These are phyloP conservation scores for Glycyrrhiza uralensis DNA, from an alignment of 306 rosid species.

Conservation along the genomic window DNA sequence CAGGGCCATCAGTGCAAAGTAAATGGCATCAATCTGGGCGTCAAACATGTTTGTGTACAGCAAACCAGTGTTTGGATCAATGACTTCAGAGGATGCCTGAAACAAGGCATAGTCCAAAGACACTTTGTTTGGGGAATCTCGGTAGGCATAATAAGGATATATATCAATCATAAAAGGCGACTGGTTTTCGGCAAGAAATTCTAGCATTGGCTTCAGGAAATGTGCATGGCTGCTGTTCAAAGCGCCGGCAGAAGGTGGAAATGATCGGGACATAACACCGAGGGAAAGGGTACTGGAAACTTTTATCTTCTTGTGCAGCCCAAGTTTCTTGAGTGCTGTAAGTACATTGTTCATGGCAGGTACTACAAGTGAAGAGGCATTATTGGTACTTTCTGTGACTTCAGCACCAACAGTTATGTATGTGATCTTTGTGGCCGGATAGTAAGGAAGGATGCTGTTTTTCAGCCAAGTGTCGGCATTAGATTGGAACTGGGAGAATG, in stretches of 20 bases:
- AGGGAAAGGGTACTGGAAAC: conserved; percentile 96
- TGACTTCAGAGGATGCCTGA: conserved; percentile 84
- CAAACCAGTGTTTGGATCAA: conserved; percentile 96
- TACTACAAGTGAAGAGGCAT: conserved; percentile 65
- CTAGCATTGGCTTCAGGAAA: conserved; percentile 88
- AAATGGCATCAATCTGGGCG: conserved; percentile 94
- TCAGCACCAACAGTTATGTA: conserved; percentile 93
- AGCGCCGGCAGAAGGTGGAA: conserved; percentile 98
- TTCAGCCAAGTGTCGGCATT: conserved; percentile 87
- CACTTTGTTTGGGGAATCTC: conserved; percentile 75
- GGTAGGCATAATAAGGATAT: conserved; percentile 93
- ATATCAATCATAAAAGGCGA: conserved; percentile 97
- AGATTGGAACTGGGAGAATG: conserved; percentile 93
- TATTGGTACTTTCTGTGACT: conserved; percentile 70
- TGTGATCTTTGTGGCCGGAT: conserved; percentile 85
- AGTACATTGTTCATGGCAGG: conserved; percentile 95
- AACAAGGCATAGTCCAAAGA: conserved; percentile 83
- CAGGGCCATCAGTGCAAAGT: conserved; percentile 82
- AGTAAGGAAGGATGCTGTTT: conserved; percentile 85
- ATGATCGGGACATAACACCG: conserved; percentile 87
- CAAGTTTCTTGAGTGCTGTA: conserved; percentile 72
- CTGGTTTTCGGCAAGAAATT: conserved; percentile 89
- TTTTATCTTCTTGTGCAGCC: conserved; percentile 75
- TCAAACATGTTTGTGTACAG: conserved; percentile 92
- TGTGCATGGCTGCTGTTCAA: conserved; percentile 82